Base-by-base conservation (phyloP, 805 yeast species). In the Nakazawaea ernobii region DNA sequence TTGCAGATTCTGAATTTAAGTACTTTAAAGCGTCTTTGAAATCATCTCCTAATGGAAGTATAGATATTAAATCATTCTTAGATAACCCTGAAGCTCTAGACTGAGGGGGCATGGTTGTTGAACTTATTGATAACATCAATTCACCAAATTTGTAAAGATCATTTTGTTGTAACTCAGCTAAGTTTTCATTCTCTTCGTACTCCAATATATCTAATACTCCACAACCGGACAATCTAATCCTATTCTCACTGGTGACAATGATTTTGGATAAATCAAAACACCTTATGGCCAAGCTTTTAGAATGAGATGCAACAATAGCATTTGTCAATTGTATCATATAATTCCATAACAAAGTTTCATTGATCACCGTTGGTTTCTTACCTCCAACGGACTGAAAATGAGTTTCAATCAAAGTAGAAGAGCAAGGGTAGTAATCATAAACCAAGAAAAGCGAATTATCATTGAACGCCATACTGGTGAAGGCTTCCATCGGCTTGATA, bases 381-480 rank as follows among this genome's bases (percentile, higher is more conserved):
- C 57, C 60, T 60, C 62, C 52, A 60, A 58, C 47, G 57, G 69
- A 39, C 75, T 67, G 42, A 54, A 80, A 71, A 66, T 88, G 94
- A 15, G 74, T 71, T 51, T 89, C 96, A 48, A 71, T 68, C 42
- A 92, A 67, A 1, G 95, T 86, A 47, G 69, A 69, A 1, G 95
- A 75, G 51, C 80, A 70, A 24, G 99, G 97, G 62, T 76, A 86
- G 62, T 80, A 94, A 59, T 92, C 97, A 65, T 89, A 88, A 4
- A 86, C 84, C 39, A 90, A 69, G 37, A 89, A 75, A 48, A 94
- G 71, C 1, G 94, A 82, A 42, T 74, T 73, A 55, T 86, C 94
- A 39, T 88, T 92, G 68, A 94, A 94, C 5, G 89, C 84, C 48
- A 89, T 77, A 6, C 92, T 81, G 1, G 96, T 84, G 62, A 94